Conservation (phyloP, 176 grass and related monocot species). For the Thinopyrum elongatum region DNA sequence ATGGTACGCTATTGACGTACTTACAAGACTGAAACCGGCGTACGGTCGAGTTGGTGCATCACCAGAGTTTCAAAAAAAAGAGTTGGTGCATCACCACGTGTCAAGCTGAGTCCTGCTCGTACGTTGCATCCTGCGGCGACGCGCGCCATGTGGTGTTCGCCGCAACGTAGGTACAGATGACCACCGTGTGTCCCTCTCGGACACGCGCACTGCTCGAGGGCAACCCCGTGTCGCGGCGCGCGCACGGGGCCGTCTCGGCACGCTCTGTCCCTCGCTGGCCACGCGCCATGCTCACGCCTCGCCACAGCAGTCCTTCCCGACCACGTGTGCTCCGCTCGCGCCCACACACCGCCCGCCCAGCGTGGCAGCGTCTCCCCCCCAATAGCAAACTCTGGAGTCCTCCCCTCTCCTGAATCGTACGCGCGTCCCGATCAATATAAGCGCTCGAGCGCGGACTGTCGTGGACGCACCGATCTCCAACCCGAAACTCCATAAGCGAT, state of each 20-base stretch:
- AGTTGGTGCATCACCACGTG: neutral
- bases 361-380: neutral
- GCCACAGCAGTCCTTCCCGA: neutral
- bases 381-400: neutral
- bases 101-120: neutral
- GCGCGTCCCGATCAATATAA: neutral
- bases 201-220: neutral
- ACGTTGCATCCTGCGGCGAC: neutral
- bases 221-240: neutral
- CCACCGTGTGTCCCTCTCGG: neutral
- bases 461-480: neutral
- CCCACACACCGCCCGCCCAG: neutral
- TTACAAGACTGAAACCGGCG: too few relatives aligned
- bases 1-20: too few relatives aligned
- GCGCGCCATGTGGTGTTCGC: neutral
- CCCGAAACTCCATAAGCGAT: neutral
- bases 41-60: neutral
- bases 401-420: neutral
- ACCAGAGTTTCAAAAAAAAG: too few relatives aligned
- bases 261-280: conserved; percentile 6
- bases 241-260: neutral
- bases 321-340: conserved; percentile 37
- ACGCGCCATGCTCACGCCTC: conserved; percentile 18
- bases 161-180: neutral
- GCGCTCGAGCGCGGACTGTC: neutral